A percentile compares a stretch with the other conserved stretches of the same genome.
Evolutionary conservation across 805 yeast genomes (phyloP).

Genomic region (Ogataea degrootiae): DNA sequence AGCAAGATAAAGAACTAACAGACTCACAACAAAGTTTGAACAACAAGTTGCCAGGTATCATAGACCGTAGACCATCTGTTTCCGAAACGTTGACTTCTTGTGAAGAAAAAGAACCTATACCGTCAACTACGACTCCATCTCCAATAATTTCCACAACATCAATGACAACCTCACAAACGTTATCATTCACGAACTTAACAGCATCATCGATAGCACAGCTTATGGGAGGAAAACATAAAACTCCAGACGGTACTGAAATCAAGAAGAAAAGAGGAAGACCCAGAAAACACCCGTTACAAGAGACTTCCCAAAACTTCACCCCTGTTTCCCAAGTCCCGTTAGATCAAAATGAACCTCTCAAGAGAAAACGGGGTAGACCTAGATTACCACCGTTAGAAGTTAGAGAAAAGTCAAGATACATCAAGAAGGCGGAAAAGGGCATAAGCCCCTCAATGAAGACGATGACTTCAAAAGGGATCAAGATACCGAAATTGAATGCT

Average conservation of each 20-base stretch:
- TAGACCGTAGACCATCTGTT: too few relatives aligned
- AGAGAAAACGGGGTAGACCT: constrained; percentile 28
- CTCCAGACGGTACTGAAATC: background rate
- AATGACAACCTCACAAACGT: background rate
- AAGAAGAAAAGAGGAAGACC: constrained; percentile 18
- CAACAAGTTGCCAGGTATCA: too few relatives aligned
- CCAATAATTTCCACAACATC: background rate
- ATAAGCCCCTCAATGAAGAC: constrained; percentile 2
- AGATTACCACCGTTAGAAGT: constrained; percentile 24
- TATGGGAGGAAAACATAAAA: too few relatives aligned
- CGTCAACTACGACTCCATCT: background rate
- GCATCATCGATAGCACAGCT: background rate
- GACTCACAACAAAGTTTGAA: too few relatives aligned
- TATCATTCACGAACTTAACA: background rate
- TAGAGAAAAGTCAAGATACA: constrained; percentile 22
- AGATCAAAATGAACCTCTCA: constrained; percentile 2
- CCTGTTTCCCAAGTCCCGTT: background rate
- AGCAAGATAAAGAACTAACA: too few relatives aligned
- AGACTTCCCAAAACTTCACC: background rate
- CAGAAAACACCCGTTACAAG: constrained; percentile 15
- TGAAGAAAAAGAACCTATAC: background rate
- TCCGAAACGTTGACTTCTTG: background rate
- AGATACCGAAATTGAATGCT: too few relatives aligned
- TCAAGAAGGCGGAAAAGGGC: constrained; percentile 14
- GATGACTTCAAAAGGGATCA: too few relatives aligned